These are phyloP conservation scores for Vicia faba DNA, from an alignment of 306 rosid genomes.

Conservation along the genomic window DNA sequence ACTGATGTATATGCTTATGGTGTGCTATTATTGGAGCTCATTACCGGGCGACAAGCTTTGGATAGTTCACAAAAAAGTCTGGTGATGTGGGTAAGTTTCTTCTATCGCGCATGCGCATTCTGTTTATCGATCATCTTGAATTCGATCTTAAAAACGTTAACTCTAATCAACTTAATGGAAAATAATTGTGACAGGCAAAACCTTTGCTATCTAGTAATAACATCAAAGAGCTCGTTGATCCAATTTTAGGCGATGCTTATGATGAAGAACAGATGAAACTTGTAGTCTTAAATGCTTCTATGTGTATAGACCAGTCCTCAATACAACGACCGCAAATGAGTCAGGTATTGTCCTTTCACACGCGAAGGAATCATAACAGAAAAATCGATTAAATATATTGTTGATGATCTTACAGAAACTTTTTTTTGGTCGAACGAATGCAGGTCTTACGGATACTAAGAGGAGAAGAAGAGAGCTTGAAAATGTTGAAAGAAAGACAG, in stretches of 20 bases:
- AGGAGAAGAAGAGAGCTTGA: slow-evolving; percentile 55
- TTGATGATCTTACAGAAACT: background rate
- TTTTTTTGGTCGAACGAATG: background rate
- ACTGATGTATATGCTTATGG: slow-evolving; percentile 95
- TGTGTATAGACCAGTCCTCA: slow-evolving; percentile 78
- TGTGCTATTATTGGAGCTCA: slow-evolving; percentile 83
- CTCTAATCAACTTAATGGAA: slow-evolving; percentile 8
- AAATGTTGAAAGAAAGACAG: slow-evolving; percentile 43
- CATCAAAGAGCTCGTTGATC: slow-evolving; percentile 69
- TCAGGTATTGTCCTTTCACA: slow-evolving; percentile 56
- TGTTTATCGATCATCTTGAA: background rate
- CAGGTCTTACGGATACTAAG: slow-evolving; percentile 66
- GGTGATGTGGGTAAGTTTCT: slow-evolving; percentile 85
- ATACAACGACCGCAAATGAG: slow-evolving; percentile 78
- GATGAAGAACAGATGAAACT: slow-evolving; percentile 67
- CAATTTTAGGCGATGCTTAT: slow-evolving; percentile 53
- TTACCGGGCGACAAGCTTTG: slow-evolving; percentile 87
- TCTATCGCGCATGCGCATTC: background rate
- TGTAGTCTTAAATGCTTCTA: slow-evolving; percentile 55
- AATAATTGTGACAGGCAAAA: slow-evolving; percentile 65
- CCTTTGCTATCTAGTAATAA: slow-evolving; percentile 59
- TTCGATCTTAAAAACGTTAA: slow-evolving; percentile 28
- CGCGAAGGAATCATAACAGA: background rate
- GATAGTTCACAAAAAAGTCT: slow-evolving; percentile 90
- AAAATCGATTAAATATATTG: slow-evolving; percentile 8